Conservation (phyloP, 495 filamentous ascomycete genomes). For the Aspergillus sclerotiicarbonarius region DNA sequence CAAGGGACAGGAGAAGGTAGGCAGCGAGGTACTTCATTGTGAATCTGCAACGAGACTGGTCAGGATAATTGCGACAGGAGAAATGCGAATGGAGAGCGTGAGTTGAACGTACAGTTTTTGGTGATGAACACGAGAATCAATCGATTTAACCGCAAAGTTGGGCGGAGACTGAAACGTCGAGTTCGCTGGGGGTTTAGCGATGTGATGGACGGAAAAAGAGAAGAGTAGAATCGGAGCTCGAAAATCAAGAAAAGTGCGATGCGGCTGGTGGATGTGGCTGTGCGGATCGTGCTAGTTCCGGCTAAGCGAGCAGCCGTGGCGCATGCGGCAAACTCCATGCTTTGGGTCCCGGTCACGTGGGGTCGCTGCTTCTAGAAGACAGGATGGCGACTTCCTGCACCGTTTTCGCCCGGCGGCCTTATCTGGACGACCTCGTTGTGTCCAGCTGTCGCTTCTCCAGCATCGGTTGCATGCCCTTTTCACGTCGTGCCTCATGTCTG, state of each 20-base stretch:
- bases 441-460: not conserved
- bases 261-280: constrained; percentile 38
- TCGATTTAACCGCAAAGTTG: constrained; percentile 85
- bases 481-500: constrained; percentile 3
- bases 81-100: not conserved
- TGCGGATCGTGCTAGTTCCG: constrained; percentile 12
- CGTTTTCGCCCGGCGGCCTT: constrained; percentile 26
- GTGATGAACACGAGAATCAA: constrained; percentile 81
- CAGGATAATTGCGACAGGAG: constrained; percentile 9
- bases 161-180: constrained; percentile 86
- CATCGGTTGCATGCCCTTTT: constrained; percentile 12
- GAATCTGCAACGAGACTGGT: constrained; percentile 33
- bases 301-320: constrained; percentile 41
- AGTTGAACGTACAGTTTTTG: constrained; percentile 26
- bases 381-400: constrained; percentile 22
- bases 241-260: constrained; percentile 41
- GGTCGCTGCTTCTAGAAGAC: constrained; percentile 27
- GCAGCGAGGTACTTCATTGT: constrained; percentile 99
- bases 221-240: constrained; percentile 23
- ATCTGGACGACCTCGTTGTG: constrained; percentile 37
- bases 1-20: constrained; percentile 94
- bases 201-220: constrained; percentile 28
- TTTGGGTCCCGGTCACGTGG: constrained; percentile 29
- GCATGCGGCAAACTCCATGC: constrained; percentile 15
- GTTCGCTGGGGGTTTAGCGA: constrained; percentile 49